A percentile compares a stretch with the other conserved stretches of the same genome.
Evolutionary conservation across 352 stramenopile genomes (phyloP).

Genomic region (Globisporangium abappressorium): DNA sequence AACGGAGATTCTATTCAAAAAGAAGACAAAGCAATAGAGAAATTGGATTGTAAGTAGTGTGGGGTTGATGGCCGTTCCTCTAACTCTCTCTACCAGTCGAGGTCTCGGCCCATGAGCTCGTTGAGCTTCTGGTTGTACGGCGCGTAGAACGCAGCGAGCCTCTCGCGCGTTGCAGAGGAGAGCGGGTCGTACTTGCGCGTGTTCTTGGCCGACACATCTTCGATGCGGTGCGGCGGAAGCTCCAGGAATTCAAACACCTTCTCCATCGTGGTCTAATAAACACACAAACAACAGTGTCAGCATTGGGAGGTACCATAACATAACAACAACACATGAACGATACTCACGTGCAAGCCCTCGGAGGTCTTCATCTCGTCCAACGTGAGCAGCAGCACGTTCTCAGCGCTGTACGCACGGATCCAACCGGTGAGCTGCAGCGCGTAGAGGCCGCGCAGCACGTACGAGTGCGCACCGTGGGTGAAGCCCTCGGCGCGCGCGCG

Average conservation of each 20-base stretch:
- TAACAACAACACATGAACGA: neutral
- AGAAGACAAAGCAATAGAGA: conserved; percentile 5
- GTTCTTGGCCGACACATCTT: conserved; percentile 85
- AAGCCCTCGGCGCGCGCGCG: conserved; percentile 32
- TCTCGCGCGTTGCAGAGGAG: conserved; percentile 40
- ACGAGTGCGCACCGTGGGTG: conserved; percentile 80
- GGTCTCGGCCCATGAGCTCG: conserved; percentile 51
- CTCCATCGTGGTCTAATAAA: conserved; percentile 63
- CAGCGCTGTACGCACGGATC: conserved; percentile 84
- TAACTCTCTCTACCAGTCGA: conserved; percentile 43
- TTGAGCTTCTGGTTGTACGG: conserved; percentile 84
- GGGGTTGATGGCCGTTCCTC: neutral
- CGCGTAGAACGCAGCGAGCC: conserved; percentile 72
- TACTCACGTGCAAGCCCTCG: conserved; percentile 58
- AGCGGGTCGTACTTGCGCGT: conserved; percentile 84
- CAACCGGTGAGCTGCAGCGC: conserved; percentile 92
- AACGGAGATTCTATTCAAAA: conserved; percentile 64
- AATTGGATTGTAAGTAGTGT: neutral
- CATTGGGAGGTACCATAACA: neutral
- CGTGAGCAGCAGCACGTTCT: conserved; percentile 92
- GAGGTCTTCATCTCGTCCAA: conserved; percentile 92
- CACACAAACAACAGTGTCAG: conserved; percentile 18
- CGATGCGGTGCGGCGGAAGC: conserved; percentile 75
- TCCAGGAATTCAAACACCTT: conserved; percentile 85
- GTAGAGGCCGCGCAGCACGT: conserved; percentile 91